Evolutionary conservation across 305 asterid species (phyloP), one percentile per base, ranked within the genome.

Genomic region (Fraxinus angustifolia): DNA sequence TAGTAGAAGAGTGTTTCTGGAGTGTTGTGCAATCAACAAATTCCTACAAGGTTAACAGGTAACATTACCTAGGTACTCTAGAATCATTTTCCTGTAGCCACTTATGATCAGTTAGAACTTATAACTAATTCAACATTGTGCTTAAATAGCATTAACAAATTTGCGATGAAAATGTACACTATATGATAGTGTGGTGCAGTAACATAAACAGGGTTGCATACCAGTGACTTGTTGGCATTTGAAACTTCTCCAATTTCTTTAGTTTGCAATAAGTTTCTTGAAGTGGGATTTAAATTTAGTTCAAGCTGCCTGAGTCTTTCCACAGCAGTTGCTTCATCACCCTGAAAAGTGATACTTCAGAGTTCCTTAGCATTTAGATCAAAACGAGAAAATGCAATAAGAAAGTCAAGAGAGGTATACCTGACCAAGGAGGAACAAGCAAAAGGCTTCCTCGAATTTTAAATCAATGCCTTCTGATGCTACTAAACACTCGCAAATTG

Each of bases 391-490:
- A 81, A 81, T 67, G 79, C 76, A 78, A 78, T 42, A 34, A 31
- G 82, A 40, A 65, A 76, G 36, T 73, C 73, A 84, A 82, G 77
- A 83, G 76, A 79, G 82, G 38, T 82, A 75, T 86, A 96, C 99
- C 97, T 93, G 98, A 84, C 97, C 97, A 80, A 96, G 97, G 86
- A 96, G 98, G 89, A 89, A 93, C 81, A 93, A 91, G 87, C 98
- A 96, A 80, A 94, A 91, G 81, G 94, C 87, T 91, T 96, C 99
- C 90, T 96, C 99, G 82, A 96, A 90, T 88, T 94, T 96, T 81
- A 96, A 82, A 86, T 96, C 98, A 82, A 89, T 84, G 79, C 98
- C 98, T 83, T 96, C 99, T 56, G 99, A 91, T 77, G 97, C 90
- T 81, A 90, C 89, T 80, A 96, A 83, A 87, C 98, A 90, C 90